Percentiles rank a stretch among this genome's conserved stretches.
These are phyloP conservation scores for Myxozyma vanderwaltii DNA, from an alignment of 805 yeast genomes.

Conservation along the genomic window DNA sequence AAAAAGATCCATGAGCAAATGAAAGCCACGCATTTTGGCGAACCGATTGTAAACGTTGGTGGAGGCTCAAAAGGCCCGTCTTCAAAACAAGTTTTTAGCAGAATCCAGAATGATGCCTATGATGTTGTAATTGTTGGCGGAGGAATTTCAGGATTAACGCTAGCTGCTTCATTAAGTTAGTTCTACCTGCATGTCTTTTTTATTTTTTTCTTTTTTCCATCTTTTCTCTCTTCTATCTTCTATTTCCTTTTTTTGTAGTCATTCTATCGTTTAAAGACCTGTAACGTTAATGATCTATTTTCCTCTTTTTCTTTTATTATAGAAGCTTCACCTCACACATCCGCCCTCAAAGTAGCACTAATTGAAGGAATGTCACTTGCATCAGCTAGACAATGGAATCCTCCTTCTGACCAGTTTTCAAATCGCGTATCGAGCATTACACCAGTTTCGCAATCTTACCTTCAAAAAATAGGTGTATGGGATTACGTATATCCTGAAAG, in stretches of 20 bases:
- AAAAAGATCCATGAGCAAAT: slow-evolving; percentile 4
- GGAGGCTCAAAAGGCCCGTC: not conserved
- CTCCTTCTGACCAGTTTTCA: slow-evolving; percentile 54
- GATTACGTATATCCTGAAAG: slow-evolving; percentile 66
- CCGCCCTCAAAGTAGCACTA: slow-evolving; percentile 61
- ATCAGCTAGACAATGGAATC: slow-evolving; percentile 53
- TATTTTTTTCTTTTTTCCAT: not conserved
- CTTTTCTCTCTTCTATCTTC: not conserved
- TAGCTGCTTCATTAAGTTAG: slow-evolving; percentile 67
- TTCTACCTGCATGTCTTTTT: not conserved
- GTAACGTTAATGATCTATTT: not conserved
- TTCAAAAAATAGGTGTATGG: slow-evolving; percentile 69
- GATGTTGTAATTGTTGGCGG: slow-evolving; percentile 93
- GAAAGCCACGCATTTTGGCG: not conserved
- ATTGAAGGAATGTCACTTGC: slow-evolving; percentile 72
- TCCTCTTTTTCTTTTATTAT: not conserved
- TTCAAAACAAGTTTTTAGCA: not conserved
- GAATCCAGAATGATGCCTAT: slow-evolving; percentile 15
- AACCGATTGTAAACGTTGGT: not conserved
- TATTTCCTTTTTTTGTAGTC: not conserved
- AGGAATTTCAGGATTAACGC: slow-evolving; percentile 93
- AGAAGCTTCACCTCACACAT: slow-evolving; percentile 65
- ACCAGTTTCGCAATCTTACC: slow-evolving; percentile 57
- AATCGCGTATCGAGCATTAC: slow-evolving; percentile 87
- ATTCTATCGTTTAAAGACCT: not conserved